A percentile compares a stretch with the other conserved stretches of the same genome.
These are phyloP conservation scores for Cryphonectria japonica DNA, from an alignment of 2,329 filamentous ascomycete genomes.

Conservation along the genomic window DNA sequence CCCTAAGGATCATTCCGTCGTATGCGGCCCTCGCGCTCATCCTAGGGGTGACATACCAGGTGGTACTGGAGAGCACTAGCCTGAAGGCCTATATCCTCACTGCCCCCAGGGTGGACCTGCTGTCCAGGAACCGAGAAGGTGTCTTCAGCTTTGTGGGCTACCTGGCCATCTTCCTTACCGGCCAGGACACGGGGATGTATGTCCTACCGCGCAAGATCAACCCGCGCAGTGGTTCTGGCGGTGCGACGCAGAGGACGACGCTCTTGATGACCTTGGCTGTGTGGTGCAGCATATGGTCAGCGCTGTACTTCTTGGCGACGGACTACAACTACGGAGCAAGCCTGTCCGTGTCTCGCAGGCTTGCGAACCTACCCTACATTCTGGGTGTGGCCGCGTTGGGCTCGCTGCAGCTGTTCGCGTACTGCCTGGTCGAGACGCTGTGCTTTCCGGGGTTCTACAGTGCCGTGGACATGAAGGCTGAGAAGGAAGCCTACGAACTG, in stretches of 20 bases:
- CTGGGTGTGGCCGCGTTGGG: conserved; percentile 95
- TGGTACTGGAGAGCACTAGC: conserved; percentile 73
- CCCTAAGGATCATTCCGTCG: conserved; percentile 72
- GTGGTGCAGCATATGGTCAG: conserved; percentile 70
- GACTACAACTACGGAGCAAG: conserved; percentile 71
- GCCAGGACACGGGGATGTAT: conserved; percentile 80
- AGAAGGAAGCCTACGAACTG: conserved; percentile 65
- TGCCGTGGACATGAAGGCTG: conserved; percentile 56
- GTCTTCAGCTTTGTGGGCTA: conserved; percentile 96
- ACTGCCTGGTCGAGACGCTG: conserved; percentile 75
- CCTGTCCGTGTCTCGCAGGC: conserved; percentile 78
- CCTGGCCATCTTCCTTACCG: conserved; percentile 89
- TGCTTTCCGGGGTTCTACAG: conserved; percentile 77
- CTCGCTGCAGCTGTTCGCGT: conserved; percentile 76
- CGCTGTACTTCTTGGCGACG: conserved; percentile 71
- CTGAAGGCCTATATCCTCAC: conserved; percentile 83
- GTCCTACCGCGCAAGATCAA: conserved; percentile 67
- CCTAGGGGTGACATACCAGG: conserved; percentile 72
- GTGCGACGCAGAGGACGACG: conserved; percentile 54
- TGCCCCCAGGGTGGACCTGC: conserved; percentile 74
- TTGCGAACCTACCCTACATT: conserved; percentile 93
- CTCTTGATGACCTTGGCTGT: conserved; percentile 66
- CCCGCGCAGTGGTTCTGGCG: conserved; percentile 46
- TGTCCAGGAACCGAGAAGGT: conserved; percentile 92
- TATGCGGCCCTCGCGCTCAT: conserved; percentile 75